These are phyloP conservation scores for Fagus sylvatica DNA, from an alignment of 306 rosid species.

Conservation along the genomic window DNA sequence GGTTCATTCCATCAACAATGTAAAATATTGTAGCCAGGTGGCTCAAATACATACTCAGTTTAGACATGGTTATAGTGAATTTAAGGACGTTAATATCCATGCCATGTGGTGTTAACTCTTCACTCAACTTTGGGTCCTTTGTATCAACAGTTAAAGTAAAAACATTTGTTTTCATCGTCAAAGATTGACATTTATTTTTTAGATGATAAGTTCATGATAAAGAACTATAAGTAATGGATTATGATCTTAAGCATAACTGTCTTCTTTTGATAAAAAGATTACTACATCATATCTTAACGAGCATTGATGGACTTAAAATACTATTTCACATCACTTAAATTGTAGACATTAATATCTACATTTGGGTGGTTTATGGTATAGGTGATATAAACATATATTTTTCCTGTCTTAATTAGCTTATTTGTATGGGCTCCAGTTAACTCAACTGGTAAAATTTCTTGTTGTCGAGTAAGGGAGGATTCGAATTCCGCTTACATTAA, in stretches of 20 bases:
- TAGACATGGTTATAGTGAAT: not conserved
- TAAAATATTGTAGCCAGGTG: no score
- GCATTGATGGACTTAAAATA: not conserved
- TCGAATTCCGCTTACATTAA: no score
- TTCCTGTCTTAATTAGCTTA: no score
- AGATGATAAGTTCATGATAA: constrained; percentile 7
- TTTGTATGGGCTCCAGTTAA: no score
- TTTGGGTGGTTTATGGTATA: no score
- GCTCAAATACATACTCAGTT: no score
- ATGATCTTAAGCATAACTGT: not conserved
- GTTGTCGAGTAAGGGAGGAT: no score
- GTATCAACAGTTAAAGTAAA: constrained; percentile 8
- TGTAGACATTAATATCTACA: no score
- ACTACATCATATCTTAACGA: not conserved
- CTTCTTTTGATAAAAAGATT: not conserved
- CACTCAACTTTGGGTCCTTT: not conserved
- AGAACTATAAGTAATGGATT: not conserved
- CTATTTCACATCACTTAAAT: not conserved
- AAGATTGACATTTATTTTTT: constrained; percentile 1
- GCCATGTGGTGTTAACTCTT: constrained; percentile 22
- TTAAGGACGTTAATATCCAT: constrained; percentile 21
- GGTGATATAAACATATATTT: no score
- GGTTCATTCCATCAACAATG: no score
- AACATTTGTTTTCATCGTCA: constrained; percentile 10
- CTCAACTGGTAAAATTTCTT: no score